Evolutionary conservation across 257 asterid genomes (phyloP).

Genomic region (Fraxinus cuspidata): DNA sequence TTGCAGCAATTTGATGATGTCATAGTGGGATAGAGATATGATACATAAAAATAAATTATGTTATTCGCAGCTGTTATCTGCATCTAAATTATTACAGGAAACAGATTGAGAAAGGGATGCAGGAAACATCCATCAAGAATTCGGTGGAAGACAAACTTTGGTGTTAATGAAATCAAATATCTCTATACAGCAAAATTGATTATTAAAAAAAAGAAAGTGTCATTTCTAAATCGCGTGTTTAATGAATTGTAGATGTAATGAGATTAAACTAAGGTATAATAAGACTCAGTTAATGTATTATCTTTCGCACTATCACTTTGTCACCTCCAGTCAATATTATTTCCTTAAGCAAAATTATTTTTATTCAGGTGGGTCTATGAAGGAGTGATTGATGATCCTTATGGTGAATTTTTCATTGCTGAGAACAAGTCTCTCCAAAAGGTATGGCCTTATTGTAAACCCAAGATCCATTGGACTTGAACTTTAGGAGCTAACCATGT

Average conservation of each 20-base stretch:
- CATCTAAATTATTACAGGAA: constrained; percentile 16
- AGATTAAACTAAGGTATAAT: not conserved
- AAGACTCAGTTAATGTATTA: not conserved
- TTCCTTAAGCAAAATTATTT: constrained; percentile 26
- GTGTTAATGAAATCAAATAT: not conserved
- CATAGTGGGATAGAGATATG: constrained; percentile 5
- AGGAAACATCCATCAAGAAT: constrained; percentile 17
- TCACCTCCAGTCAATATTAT: constrained; percentile 12
- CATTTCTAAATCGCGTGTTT: not conserved
- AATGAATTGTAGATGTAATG: not conserved
- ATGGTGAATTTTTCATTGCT: constrained; percentile 91
- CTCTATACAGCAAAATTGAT: not conserved
- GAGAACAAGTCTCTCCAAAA: constrained; percentile 94
- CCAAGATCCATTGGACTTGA: constrained; percentile 13
- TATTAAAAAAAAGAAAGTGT: not conserved
- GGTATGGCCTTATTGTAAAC: constrained; percentile 44
- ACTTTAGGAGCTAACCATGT: constrained; percentile 36
- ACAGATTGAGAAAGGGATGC: constrained; percentile 22
- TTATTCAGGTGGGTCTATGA: constrained; percentile 90
- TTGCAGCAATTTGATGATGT: constrained; percentile 17
- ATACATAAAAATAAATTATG: constrained; percentile 14
- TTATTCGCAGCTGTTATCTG: not conserved
- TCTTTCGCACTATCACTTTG: not conserved
- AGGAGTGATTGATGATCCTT: constrained; percentile 96
- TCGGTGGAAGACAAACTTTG: constrained; percentile 12